phyloP scores from a whole-genome alignment of 306 rosid species.

The Pyrus communis region DNA sequence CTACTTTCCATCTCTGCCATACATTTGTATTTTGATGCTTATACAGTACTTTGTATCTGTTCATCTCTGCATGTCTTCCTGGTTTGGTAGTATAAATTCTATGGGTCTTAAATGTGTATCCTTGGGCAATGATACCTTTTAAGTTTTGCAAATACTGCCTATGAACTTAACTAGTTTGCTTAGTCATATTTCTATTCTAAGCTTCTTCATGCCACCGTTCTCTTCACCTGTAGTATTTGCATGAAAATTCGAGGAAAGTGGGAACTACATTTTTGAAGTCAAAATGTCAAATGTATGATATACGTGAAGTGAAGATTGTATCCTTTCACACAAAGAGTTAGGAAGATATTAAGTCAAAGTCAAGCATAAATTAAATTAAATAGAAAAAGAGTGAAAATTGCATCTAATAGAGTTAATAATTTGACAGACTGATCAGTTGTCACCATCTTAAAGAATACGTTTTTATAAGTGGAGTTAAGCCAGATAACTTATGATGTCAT shows the following conservation, averaged over 20 bases:
- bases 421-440: background rate
- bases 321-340: background rate
- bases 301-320: background rate
- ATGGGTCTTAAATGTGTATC: background rate
- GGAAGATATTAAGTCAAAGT: background rate
- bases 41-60: background rate
- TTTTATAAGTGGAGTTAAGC: background rate
- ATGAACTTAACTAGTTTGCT: background rate
- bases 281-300: background rate
- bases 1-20: background rate
- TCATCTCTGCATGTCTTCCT: background rate
- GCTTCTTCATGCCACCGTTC: background rate
- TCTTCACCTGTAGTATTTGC: background rate
- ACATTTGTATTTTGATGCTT: background rate
- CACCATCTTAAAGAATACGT: background rate
- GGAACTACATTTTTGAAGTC: background rate
- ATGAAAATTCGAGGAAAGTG: background rate
- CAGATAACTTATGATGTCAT: background rate
- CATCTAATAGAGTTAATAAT: background rate
- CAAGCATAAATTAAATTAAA: background rate
- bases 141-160: background rate
- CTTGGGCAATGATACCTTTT: background rate
- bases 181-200: background rate
- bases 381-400: background rate
- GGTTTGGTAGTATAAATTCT: background rate